Evolutionary conservation across 2,329 filamentous ascomycete genomes (phyloP).

Genomic region (Neonectria hederae): DNA sequence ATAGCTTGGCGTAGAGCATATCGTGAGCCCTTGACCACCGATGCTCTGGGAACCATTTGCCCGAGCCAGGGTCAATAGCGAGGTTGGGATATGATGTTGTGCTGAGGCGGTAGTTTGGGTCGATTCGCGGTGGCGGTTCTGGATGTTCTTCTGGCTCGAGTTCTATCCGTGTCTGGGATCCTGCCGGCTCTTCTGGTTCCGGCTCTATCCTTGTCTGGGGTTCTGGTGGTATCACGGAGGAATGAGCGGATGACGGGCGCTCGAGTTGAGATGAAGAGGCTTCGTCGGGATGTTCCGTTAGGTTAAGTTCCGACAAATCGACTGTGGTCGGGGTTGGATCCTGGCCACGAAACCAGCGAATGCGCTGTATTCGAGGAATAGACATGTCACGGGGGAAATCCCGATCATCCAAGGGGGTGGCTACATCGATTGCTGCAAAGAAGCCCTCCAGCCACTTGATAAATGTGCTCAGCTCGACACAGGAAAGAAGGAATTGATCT

Average conservation of each 20-base stretch:
- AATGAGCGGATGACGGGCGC: conserved; percentile 26
- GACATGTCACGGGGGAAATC: conserved; percentile 70
- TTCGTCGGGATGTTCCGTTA: conserved; percentile 33
- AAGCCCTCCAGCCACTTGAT: conserved; percentile 74
- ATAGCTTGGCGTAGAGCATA: conserved; percentile 67
- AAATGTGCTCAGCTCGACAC: conserved; percentile 71
- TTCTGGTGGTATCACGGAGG: conserved; percentile 27
- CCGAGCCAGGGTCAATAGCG: conserved; percentile 58
- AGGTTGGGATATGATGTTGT: conserved; percentile 57
- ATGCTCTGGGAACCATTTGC: conserved; percentile 66
- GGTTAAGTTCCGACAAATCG: conserved; percentile 38
- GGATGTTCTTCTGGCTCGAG: conserved; percentile 24
- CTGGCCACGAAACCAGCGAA: conserved; percentile 59
- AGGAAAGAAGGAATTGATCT: conserved; percentile 77
- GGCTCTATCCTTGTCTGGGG: conserved; percentile 36
- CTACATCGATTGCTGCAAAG: conserved; percentile 78
- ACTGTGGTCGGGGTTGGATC: conserved; percentile 43
- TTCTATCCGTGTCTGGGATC: conserved; percentile 25
- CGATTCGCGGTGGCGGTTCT: conserved; percentile 43
- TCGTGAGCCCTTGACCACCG: conserved; percentile 66
- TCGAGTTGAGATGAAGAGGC: conserved; percentile 35
- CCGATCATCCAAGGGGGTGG: conserved; percentile 75
- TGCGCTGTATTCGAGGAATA: conserved; percentile 65
- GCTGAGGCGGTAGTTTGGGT: conserved; percentile 52
- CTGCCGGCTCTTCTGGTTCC: conserved; percentile 34